Evolutionary conservation across 495 filamentous ascomycete genomes (phyloP).

Genomic region (Xylaria nigripes): DNA sequence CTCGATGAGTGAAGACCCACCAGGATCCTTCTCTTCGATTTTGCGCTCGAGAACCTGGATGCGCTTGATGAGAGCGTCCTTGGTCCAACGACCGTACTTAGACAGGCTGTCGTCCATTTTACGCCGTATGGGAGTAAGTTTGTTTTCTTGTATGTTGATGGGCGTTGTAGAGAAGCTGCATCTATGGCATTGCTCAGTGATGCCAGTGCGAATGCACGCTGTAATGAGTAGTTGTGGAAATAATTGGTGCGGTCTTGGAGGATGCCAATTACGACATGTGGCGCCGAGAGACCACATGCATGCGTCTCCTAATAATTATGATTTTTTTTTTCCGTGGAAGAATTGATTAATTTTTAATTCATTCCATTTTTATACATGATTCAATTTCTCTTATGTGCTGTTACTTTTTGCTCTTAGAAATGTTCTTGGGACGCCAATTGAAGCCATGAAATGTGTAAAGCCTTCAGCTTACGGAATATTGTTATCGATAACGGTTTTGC

Average conservation of each 20-base stretch:
- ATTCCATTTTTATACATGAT: background rate
- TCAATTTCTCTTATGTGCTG: background rate
- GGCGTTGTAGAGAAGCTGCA: slow-evolving; percentile 8
- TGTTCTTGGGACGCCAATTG: too few relatives aligned
- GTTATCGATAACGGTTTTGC: background rate
- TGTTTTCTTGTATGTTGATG: background rate
- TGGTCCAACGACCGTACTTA: slow-evolving; percentile 50
- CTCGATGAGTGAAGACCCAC: background rate
- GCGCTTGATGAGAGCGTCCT: slow-evolving; percentile 54
- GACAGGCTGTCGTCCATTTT: slow-evolving; percentile 23
- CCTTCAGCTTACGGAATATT: background rate
- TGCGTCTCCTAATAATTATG: background rate
- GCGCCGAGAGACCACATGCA: slow-evolving; percentile 17
- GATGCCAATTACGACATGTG: slow-evolving; percentile 16
- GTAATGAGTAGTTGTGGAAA: slow-evolving; percentile 2
- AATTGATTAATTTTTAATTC: background rate
- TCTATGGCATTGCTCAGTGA: slow-evolving; percentile 8
- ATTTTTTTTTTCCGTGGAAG: background rate
- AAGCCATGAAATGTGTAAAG: background rate
- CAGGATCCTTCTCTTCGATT: slow-evolving; percentile 35
- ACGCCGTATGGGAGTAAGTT: background rate
- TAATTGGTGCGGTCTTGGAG: background rate
- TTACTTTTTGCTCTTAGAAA: background rate
- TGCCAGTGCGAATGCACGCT: background rate
- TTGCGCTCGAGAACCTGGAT: slow-evolving; percentile 58